These are phyloP conservation scores for Microcyclospora pomicola DNA, from an alignment of 2,329 filamentous ascomycete species.

Conservation along the genomic window DNA sequence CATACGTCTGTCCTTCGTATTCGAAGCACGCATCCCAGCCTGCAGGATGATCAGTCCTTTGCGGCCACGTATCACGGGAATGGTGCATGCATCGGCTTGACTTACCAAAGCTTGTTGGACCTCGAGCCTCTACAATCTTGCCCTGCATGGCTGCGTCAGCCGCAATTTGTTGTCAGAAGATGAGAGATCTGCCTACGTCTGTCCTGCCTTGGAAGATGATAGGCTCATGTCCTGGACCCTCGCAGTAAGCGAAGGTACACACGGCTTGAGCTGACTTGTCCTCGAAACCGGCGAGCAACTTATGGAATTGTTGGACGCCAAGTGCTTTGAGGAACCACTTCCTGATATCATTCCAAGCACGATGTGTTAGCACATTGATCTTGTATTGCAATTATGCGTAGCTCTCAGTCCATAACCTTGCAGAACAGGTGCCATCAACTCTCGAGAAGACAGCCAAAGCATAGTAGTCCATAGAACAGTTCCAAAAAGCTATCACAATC, in stretches of 20 bases:
- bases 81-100: slow-evolving; percentile 4
- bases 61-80: background rate
- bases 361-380: background rate
- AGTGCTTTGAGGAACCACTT: slow-evolving; percentile 87
- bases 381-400: no score
- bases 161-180: background rate
- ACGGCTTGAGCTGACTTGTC: slow-evolving; percentile 89
- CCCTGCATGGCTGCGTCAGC: slow-evolving; percentile 34
- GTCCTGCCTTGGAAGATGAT: slow-evolving; percentile 87
- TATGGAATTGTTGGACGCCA: slow-evolving; percentile 76
- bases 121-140: slow-evolving; percentile 72
- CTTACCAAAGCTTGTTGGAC: slow-evolving; percentile 70
- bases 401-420: no score
- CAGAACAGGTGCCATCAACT: no score
- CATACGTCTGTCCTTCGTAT: slow-evolving; percentile 80
- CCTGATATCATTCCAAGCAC: slow-evolving; percentile 31
- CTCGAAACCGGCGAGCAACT: slow-evolving; percentile 72
- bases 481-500: no score
- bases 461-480: no score
- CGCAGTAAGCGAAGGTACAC: slow-evolving; percentile 87
- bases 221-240: slow-evolving; percentile 70
- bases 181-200: slow-evolving; percentile 38
- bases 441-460: no score
- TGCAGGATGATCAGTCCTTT: slow-evolving; percentile 26
- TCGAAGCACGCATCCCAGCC: slow-evolving; percentile 97